Evolutionary conservation across 116 monocot species (phyloP).

Genomic region (Zostera marina): DNA sequence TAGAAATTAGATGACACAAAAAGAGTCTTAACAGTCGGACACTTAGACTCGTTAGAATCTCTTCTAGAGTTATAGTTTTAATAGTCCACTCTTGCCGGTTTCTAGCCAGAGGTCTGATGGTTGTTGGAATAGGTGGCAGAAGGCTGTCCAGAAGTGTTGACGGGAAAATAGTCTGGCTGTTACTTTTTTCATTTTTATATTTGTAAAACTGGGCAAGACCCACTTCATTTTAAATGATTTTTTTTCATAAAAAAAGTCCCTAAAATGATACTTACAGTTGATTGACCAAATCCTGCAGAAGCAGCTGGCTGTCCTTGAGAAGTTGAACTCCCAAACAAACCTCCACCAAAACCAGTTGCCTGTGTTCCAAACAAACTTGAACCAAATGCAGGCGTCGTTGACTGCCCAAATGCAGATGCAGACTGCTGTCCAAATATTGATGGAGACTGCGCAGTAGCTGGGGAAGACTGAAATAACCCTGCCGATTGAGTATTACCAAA

Average conservation of each 20-base stretch:
- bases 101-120: too few species aligned
- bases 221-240: too few species aligned
- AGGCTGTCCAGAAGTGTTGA: too few species aligned
- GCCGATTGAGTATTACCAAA: constrained; percentile 75
- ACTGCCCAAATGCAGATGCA: constrained; percentile 56
- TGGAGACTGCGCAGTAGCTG: constrained; percentile 44
- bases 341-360: constrained; percentile 17
- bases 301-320: constrained; percentile 7
- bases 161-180: too few species aligned
- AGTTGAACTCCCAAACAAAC: constrained; percentile 18
- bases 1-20: too few species aligned
- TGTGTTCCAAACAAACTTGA: constrained; percentile 17
- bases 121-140: too few species aligned
- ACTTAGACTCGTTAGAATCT: too few species aligned
- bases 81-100: too few species aligned
- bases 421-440: constrained; percentile 74
- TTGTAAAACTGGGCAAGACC: too few species aligned
- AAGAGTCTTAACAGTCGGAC: too few species aligned
- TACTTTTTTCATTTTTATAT: too few species aligned
- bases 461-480: constrained; percentile 56
- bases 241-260: background rate
- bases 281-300: constrained; percentile 8
- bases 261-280: constrained; percentile 7
- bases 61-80: too few species aligned
- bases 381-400: constrained; percentile 18